phyloP scores from a whole-genome alignment of 768 basidiomycete genomes.

The Postia placenta region DNA sequence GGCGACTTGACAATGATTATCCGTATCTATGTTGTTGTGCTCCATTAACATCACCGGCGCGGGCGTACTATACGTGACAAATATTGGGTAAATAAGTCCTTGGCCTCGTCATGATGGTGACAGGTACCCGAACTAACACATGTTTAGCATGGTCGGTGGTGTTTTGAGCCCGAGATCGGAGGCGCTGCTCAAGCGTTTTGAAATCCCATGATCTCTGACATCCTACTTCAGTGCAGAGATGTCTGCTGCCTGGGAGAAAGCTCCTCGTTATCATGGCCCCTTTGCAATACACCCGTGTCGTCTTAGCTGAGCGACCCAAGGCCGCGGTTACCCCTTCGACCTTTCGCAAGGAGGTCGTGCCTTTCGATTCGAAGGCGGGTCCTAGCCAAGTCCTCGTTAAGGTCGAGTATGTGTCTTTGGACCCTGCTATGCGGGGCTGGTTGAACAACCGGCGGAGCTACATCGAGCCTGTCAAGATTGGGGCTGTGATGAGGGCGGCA shows the following conservation, averaged over 20 bases:
- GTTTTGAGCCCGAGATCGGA: too few species aligned
- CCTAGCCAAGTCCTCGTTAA: slow-evolving; percentile 60
- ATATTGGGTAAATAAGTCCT: too few species aligned
- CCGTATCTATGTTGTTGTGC: neutral
- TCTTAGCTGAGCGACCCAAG: slow-evolving; percentile 70
- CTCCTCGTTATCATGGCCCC: neutral
- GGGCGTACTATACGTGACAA: too few species aligned
- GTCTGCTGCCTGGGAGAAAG: neutral
- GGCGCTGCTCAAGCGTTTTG: too few species aligned
- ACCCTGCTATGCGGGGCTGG: slow-evolving; percentile 88
- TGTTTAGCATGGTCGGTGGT: too few species aligned
- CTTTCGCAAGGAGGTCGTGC: slow-evolving; percentile 55
- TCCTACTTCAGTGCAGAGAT: too few species aligned
- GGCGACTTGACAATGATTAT: slow-evolving; percentile 2
- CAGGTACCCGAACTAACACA: too few species aligned
- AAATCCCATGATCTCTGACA: too few species aligned
- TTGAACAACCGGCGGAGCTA: slow-evolving; percentile 69
- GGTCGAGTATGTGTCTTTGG: slow-evolving; percentile 73
- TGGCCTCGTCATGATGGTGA: too few species aligned
- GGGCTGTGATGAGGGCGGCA: slow-evolving; percentile 63
- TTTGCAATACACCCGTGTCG: slow-evolving; percentile 51
- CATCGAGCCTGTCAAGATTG: slow-evolving; percentile 47
- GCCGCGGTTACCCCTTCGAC: slow-evolving; percentile 66
- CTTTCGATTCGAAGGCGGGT: slow-evolving; percentile 49
- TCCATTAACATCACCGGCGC: too few species aligned